Percentiles rank a stretch among this genome's conserved stretches.
These are phyloP conservation scores for Pilobolus umbonatus DNA, from an alignment of 192 early-diverging fungal species.

Conservation along the genomic window DNA sequence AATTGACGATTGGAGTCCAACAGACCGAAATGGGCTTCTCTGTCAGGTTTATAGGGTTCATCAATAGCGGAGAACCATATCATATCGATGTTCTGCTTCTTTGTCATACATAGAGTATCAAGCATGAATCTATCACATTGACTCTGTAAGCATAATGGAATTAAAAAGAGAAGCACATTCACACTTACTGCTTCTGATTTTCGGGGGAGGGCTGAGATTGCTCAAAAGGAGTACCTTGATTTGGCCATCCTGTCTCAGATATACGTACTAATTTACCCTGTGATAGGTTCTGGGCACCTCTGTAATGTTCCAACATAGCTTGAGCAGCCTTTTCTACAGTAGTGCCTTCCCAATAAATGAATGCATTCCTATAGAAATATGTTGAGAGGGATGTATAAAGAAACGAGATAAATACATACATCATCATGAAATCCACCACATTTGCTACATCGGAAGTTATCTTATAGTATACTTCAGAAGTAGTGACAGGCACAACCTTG, in stretches of 20 bases:
- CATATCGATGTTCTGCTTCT: slow-evolving; percentile 43
- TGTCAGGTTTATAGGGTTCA: slow-evolving; percentile 54
- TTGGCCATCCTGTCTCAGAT: slow-evolving; percentile 62
- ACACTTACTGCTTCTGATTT: slow-evolving; percentile 39
- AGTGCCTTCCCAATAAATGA: slow-evolving; percentile 54
- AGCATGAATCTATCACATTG: slow-evolving; percentile 36
- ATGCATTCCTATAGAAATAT: slow-evolving; percentile 25
- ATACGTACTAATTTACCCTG: slow-evolving; percentile 47
- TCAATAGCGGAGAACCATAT: slow-evolving; percentile 56
- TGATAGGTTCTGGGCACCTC: slow-evolving; percentile 40
- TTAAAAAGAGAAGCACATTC: too few species aligned
- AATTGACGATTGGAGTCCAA: slow-evolving; percentile 18
- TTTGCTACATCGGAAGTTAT: slow-evolving; percentile 32
- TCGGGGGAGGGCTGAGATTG: slow-evolving; percentile 40
- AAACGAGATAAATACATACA: slow-evolving; percentile 38
- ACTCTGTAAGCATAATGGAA: too few species aligned
- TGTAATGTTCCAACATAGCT: slow-evolving; percentile 46
- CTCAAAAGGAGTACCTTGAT: slow-evolving; percentile 43
- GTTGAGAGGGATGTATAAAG: background rate
- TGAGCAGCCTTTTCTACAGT: slow-evolving; percentile 40
- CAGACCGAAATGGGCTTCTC: slow-evolving; percentile 24
- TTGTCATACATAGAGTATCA: slow-evolving; percentile 46
- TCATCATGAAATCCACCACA: slow-evolving; percentile 53
- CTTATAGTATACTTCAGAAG: slow-evolving; percentile 54
- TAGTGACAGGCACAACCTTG: slow-evolving; percentile 42